Evolutionary conservation across 1,139 yeast genomes (phyloP), one percentile per base, ranked within the genome.

Genomic region (Pneumocystis wakefieldiae): DNA sequence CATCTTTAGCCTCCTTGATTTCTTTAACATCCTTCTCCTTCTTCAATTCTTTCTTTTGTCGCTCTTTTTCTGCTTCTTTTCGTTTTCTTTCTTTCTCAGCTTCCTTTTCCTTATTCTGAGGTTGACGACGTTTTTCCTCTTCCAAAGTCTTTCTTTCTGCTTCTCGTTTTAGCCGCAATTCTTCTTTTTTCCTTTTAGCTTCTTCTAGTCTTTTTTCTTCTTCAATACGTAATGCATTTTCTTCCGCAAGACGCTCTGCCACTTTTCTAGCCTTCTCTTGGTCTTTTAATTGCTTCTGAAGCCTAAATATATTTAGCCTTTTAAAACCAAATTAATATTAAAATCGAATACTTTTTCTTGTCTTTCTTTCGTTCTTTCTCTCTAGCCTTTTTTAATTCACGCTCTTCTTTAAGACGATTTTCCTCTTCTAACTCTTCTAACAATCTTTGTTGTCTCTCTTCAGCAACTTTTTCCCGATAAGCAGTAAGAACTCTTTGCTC

Each of bases 391-490:
- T 86, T 86, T 72, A 83, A 81, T 72, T 86, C 92, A 60, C 83
- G 83, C 68, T 85, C 90, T 70, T 81, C 83, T 71, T 83, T 81
- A 37, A 84, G 82, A 61, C 80, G 78, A 68, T 83, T 87, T 73
- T 87, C 95, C 24, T 85, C 88, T 66, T 87, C 95, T 61, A 88
- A 79, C 71, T 88, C 96, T 70, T 83, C 89, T 67, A 87, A 81
- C 67, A 86, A 81, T 72, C 79, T 83, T 69, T 81, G 83, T 62
- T 87, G 86, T 64, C 89, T 80, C 69, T 86, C 94, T 67, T 83
- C 84, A 1, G 94, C 85, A 19, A 86, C 80, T 67, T 83, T 83
- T 68, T 85, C 90, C 66, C 85, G 85, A 72, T 85, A 86, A 35
- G 90, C 89, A 64, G 78, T 80, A 71, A 86, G 79, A 57, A 89